Evolutionary conservation across 768 basidiomycete species (phyloP), one percentile per base, ranked within the genome.

Genomic region (Auricularia auricula-judae): DNA sequence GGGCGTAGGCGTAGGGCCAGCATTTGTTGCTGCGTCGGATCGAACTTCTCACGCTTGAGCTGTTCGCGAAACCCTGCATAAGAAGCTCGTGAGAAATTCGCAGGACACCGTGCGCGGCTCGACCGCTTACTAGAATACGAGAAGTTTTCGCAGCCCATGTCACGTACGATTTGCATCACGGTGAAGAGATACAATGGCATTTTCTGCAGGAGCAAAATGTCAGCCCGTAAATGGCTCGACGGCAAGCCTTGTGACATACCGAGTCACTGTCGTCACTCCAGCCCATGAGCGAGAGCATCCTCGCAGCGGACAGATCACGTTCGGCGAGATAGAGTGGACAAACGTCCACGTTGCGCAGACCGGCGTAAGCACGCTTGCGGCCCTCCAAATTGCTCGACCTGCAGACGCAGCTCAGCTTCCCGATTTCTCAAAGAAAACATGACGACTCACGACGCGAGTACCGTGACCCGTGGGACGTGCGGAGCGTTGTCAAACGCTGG

Each of bases 241-340:
- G 29, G 29, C 29, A 29, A 29, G 29, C 29, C 29, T 29, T 2
- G 29, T 29, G 29, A 29, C 29, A 29, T 29, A 65, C 7, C 7
- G 16, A 3, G 4, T 58, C 21, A 29, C 70, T 4, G 62, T 21
- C 43, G 65, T 70, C 64, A 11, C 68, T 83, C 0, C 88, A 76
- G 0, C 86, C 84, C 88, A 89, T 89, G 84, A 89, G 85, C 0
- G 86, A 86, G 36, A 89, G 68, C 65, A 89, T 84, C 1, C 87
- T 85, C 18, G 84, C 74, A 0, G 86, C 84, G 70, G 89, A 88
- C 0, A 89, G 77, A 64, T 90, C 88, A 3, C 78, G 74, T 66
- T 84, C 81, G 3, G 77, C 74, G 62, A 89, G 81, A 0, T 78
- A 70, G 12, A 90, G 70, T 0, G 86, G 84, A 62, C 82, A 76